Evolutionary conservation across 495 filamentous ascomycete species (phyloP).

Genomic region (Parachaetomium inaequale): DNA sequence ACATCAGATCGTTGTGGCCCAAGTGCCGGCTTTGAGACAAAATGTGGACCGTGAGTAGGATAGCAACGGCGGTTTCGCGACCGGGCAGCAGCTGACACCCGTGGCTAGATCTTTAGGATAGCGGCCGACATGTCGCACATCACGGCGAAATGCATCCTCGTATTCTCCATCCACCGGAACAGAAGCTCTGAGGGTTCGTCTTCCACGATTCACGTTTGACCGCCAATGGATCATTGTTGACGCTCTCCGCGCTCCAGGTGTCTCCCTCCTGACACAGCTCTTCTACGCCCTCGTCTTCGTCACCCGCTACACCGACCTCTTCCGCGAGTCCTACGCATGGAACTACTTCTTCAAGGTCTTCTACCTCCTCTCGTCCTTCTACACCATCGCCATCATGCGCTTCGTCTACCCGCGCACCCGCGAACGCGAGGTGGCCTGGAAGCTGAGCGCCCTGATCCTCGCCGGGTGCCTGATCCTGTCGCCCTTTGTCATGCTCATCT

Average conservation of each 20-base stretch:
- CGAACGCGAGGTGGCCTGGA: slow-evolving; percentile 90
- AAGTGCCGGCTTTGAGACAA: background rate
- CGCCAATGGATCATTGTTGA: slow-evolving; percentile 21
- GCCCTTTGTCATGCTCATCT: slow-evolving; percentile 63
- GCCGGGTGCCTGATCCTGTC: slow-evolving; percentile 56
- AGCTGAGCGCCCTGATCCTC: slow-evolving; percentile 64
- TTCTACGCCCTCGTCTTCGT: slow-evolving; percentile 86
- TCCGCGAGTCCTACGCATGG: slow-evolving; percentile 52
- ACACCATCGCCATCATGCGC: slow-evolving; percentile 84
- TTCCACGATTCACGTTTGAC: background rate
- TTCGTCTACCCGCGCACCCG: slow-evolving; percentile 80
- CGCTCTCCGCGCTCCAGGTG: slow-evolving; percentile 49
- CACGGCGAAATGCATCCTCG: slow-evolving; percentile 79
- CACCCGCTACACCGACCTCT: slow-evolving; percentile 82
- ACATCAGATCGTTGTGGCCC: background rate
- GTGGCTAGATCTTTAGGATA: slow-evolving; percentile 65
- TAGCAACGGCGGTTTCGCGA: background rate
- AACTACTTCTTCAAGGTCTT: slow-evolving; percentile 80
- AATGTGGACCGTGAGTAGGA: slow-evolving; percentile 14
- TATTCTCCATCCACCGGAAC: slow-evolving; percentile 87
- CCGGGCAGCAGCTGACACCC: background rate
- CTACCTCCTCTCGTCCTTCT: slow-evolving; percentile 80
- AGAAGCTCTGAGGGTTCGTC: slow-evolving; percentile 76
- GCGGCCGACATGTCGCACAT: slow-evolving; percentile 80
- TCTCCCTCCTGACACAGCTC: slow-evolving; percentile 90